Conservation (phyloP, 2,329 filamentous ascomycete genomes). For the Amesomyces nigricolor region DNA sequence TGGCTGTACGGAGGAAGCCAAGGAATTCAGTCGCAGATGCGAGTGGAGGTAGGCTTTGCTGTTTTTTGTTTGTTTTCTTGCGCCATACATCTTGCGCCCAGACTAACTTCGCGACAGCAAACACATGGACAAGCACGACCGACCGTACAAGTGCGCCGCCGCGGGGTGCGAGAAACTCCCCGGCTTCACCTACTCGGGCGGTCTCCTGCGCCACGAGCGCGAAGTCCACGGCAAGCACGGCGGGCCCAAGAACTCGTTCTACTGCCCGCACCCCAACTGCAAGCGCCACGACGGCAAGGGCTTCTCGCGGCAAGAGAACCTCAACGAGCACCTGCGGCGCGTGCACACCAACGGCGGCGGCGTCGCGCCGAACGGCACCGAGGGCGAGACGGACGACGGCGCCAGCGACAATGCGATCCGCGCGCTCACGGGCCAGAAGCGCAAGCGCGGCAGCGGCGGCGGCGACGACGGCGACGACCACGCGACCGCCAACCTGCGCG, state of each 20-base stretch:
- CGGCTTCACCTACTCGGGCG: conserved; percentile 92
- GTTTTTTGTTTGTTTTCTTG: neutral
- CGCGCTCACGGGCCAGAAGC: conserved; percentile 36
- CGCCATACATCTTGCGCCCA: neutral
- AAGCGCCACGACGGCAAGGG: conserved; percentile 84
- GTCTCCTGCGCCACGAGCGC: conserved; percentile 80
- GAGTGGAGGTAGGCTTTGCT: conserved; percentile 76
- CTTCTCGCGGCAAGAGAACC: conserved; percentile 88
- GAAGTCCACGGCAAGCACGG: conserved; percentile 91
- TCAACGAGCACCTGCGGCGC: conserved; percentile 86
- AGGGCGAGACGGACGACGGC: conserved; percentile 41
- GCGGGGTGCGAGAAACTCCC: conserved; percentile 85
- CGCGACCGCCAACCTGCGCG: conserved; percentile 44
- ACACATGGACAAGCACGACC: conserved; percentile 97
- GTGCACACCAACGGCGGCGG: conserved; percentile 59
- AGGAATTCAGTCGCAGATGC: conserved; percentile 73
- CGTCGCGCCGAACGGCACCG: conserved; percentile 28
- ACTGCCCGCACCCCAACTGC: conserved; percentile 81
- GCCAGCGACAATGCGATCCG: conserved; percentile 40
- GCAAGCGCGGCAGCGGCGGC: conserved; percentile 34
- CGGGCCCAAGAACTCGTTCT: conserved; percentile 78
- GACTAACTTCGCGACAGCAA: conserved; percentile 55
- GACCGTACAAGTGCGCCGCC: conserved; percentile 80
- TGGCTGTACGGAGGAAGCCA: conserved; percentile 60
- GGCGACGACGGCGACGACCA: conserved; percentile 15